A percentile compares a stretch with the other conserved stretches of the same genome.
These are phyloP conservation scores for Allantophomopsis lycopodina DNA, from an alignment of 2,329 filamentous ascomycete genomes.

Conservation along the genomic window DNA sequence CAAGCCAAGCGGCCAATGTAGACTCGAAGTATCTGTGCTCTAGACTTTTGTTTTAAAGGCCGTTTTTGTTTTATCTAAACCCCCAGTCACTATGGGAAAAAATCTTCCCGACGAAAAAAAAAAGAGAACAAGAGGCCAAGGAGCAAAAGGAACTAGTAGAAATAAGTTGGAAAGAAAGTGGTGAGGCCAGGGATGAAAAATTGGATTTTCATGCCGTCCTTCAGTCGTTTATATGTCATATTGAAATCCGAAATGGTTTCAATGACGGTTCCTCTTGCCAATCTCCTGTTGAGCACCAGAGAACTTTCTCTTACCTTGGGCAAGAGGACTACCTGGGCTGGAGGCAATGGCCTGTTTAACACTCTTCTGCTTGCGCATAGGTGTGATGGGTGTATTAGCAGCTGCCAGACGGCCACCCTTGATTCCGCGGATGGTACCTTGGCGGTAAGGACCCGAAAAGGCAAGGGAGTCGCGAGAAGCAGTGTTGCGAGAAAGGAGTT, in stretches of 20 bases:
- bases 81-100: too few relatives aligned
- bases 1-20: too few relatives aligned
- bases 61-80: too few relatives aligned
- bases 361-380: constrained; percentile 33
- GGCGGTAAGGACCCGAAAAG: constrained; percentile 44
- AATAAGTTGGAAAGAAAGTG: not conserved
- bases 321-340: constrained; percentile 14
- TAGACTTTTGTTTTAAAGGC: too few relatives aligned
- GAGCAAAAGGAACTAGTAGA: too few relatives aligned
- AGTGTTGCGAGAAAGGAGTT: constrained; percentile 34
- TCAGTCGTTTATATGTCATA: constrained; percentile 9
- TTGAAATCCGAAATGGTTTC: not conserved
- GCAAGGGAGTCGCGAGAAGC: constrained; percentile 48
- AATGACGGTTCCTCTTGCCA: constrained; percentile 12
- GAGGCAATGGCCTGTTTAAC: not conserved
- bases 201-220: constrained; percentile 9
- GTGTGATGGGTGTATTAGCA: constrained; percentile 55
- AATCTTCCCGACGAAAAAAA: too few relatives aligned
- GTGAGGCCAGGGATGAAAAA: constrained; percentile 12
- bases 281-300: constrained; percentile 7
- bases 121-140: too few relatives aligned
- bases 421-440: constrained; percentile 47
- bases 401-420: constrained; percentile 53
- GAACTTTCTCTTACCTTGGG: constrained; percentile 14
- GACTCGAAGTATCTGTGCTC: too few relatives aligned